phyloP scores from a whole-genome alignment of 2,329 filamentous ascomycete species.

The Sphaceloma murrayae region DNA sequence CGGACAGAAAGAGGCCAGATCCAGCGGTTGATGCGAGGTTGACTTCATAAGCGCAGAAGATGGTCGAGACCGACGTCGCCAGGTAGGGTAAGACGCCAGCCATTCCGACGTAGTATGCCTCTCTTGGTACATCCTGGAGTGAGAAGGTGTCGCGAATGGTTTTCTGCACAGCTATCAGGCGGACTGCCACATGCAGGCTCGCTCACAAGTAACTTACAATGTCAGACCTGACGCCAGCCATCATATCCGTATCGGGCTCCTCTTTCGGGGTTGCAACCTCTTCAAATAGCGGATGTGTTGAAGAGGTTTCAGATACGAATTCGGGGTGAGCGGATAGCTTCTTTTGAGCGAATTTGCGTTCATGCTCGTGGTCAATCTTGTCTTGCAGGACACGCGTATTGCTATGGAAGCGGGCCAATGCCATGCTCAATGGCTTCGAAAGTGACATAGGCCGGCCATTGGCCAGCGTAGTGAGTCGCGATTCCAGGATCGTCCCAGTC shows the following conservation, averaged over 20 bases:
- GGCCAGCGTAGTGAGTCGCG: slow-evolving; percentile 34
- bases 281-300: slow-evolving; percentile 33
- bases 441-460: slow-evolving; percentile 26
- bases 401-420: slow-evolving; percentile 20
- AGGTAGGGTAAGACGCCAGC: slow-evolving; percentile 56
- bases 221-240: slow-evolving; percentile 35
- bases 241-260: slow-evolving; percentile 36
- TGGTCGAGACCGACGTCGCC: slow-evolving; percentile 70
- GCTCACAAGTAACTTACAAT: slow-evolving; percentile 22
- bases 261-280: slow-evolving; percentile 30
- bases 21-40: slow-evolving; percentile 57
- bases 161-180: slow-evolving; percentile 27
- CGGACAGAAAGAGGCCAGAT: slow-evolving; percentile 54
- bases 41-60: slow-evolving; percentile 74
- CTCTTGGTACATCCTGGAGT: slow-evolving; percentile 36
- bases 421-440: slow-evolving; percentile 28
- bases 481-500: slow-evolving; percentile 29
- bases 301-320: slow-evolving; percentile 50
- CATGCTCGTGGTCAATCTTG: slow-evolving; percentile 47
- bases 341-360: slow-evolving; percentile 45
- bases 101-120: slow-evolving; percentile 42
- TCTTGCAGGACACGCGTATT: slow-evolving; percentile 28
- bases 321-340: slow-evolving; percentile 52
- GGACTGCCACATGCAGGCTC: background rate
- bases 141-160: slow-evolving; percentile 43